Evolutionary conservation across 2,329 filamentous ascomycete genomes (phyloP), one percentile per base, ranked within the genome.

Genomic region (Curvularia hawaiiensis): DNA sequence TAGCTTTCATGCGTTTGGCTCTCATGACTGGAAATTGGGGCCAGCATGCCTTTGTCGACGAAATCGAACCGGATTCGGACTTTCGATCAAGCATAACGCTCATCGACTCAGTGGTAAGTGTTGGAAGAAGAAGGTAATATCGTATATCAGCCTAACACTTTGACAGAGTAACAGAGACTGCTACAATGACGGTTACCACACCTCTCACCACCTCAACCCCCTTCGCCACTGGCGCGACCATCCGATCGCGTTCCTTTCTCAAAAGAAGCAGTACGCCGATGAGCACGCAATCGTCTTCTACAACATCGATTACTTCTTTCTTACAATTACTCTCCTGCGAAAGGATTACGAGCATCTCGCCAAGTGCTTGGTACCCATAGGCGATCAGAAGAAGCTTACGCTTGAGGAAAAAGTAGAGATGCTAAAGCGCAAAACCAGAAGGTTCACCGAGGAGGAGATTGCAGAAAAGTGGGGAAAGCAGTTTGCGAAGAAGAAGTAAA

Each of bases 11-110:
- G 75, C 83, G 90, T 0, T 65, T 91, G 18, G 90, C 87, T 0
- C 75, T 94, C 61, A 94, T 93, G 90, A 82, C 90, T 8, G 90
- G 90, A 1, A 94, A 94, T 71, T 94, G 90, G 89, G 90, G 89
- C 3, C 90, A 94, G 72, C 90, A 94, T 72, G 90, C 90, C 1
- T 88, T 94, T 62, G 90, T 94, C 7, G 90, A 94, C 66, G 84
- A 88, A 20, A 79, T 85, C 12, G 87, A 91, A 64, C 90, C 90
- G 0, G 85, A 90, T 67, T 92, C 89, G 0, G 90, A 94, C 70
- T 93, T 88, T 67, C 82, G 90, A 35, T 91, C 88, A 0, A 92
- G 90, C 73, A 90, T 93, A 63, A 93, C 90, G 0, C 72, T 94
- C 24, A 87, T 94, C 53, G 90, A 94, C 68, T 89, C 93, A 7